Base-by-base conservation (phyloP, 257 asterid genomes). In the Eustoma russellianum region DNA sequence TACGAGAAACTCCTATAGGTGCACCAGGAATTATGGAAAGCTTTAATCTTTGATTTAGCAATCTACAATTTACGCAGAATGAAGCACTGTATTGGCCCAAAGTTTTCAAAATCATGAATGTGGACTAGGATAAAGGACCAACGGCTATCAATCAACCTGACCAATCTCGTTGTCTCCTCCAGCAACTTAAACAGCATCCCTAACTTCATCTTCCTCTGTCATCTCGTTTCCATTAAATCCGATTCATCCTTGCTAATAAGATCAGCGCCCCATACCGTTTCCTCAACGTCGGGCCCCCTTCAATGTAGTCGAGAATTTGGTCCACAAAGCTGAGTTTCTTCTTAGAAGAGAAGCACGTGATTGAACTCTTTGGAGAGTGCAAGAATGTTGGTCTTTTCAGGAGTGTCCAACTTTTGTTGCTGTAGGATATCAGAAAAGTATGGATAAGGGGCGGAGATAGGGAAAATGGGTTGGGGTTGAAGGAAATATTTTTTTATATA, bases 211-310 rank as follows among this genome's bases (percentile, higher is more conserved):
- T 66, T 71, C 89, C 63, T 77, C 98, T 70, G 77, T 52, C 60
- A 75, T 48, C 65, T 66, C 83, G 40, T 82, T 83, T 63, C 70
- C 86, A 51, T 73, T 69, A 35, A 13, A 48, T 61, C 64, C 48
- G 78, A 67, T 69, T 70, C 94, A 64, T 75, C 92, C 68, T 76
- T 72, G 35, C 81, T 67, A 55, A 75, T 60, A 70, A 67, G 69
- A 74, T 91, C 95, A 12, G 98, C 63, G 98, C 98, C 57, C 96
- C 98, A 46, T 91, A 91, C 98, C 98, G 87, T 74, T 83, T 91
- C 81, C 98, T 78, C 53, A 91, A 81, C 81, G 87, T 91, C n/a
- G 96, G 98, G 63, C 98, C 98, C 17, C 98, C 98, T 90, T 90
- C 96, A 56, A 90, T 90, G 63, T 90, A 86, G 68, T 90, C 98